phyloP scores from a whole-genome alignment of 2,329 filamentous ascomycete genomes.

The Cryphonectria radicalis region DNA sequence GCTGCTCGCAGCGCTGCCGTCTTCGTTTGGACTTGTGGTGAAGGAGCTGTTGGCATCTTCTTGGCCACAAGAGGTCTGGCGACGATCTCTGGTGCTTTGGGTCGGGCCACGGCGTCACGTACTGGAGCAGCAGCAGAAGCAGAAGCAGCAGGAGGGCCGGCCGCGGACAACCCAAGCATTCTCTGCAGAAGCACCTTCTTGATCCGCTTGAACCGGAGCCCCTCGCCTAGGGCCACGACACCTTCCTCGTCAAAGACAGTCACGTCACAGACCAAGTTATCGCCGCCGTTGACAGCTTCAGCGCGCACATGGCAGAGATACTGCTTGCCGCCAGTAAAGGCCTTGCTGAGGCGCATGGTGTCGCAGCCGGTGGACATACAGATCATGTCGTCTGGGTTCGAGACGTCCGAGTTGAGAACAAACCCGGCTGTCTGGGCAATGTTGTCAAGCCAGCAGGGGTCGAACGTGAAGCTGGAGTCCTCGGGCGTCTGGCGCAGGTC shows the following conservation, averaged over 20 bases:
- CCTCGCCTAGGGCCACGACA: neutral
- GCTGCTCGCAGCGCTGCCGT: neutral
- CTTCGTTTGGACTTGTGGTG: neutral
- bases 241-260: slow-evolving; percentile 6
- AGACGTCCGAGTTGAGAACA: slow-evolving; percentile 25
- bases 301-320: slow-evolving; percentile 17
- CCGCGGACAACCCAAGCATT: neutral
- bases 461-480: slow-evolving; percentile 27
- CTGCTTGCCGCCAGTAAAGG: slow-evolving; percentile 5
- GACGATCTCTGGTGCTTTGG: neutral
- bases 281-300: neutral
- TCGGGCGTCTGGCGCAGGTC: slow-evolving; percentile 19
- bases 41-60: neutral
- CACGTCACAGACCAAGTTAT: slow-evolving; percentile 2
- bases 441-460: slow-evolving; percentile 28
- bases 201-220: neutral
- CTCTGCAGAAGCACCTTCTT: slow-evolving; percentile 5
- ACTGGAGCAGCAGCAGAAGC: neutral
- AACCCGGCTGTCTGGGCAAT: slow-evolving; percentile 26
- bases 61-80: neutral
- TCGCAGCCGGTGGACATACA: slow-evolving; percentile 28
- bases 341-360: slow-evolving; percentile 6
- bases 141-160: neutral
- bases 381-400: slow-evolving; percentile 19
- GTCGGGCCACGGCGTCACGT: neutral